Conservation (phyloP, 176 grass and related monocot species). For the Oryza brachyantha region DNA sequence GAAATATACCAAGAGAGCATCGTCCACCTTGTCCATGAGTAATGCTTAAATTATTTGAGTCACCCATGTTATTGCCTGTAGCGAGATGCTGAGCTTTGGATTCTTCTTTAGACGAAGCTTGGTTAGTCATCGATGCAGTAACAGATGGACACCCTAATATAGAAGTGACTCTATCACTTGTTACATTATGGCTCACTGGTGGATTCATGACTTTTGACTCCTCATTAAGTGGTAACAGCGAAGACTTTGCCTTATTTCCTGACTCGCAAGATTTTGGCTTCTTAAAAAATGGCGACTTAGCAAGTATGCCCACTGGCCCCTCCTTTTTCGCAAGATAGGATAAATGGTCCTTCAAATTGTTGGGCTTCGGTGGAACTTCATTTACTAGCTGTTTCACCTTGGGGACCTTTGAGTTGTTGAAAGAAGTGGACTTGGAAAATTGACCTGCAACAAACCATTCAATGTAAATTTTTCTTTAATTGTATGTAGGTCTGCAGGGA, state of each 20-base stretch:
- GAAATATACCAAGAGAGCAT: constrained; percentile 41
- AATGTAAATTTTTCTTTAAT: neutral
- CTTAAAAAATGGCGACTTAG: constrained; percentile 70
- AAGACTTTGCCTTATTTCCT: constrained; percentile 42
- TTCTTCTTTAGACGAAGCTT: constrained; percentile 50
- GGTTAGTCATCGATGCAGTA: constrained; percentile 30
- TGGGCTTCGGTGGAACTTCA: constrained; percentile 69
- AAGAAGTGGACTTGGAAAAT: constrained; percentile 68
- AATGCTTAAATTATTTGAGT: constrained; percentile 34
- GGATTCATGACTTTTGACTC: constrained; percentile 47
- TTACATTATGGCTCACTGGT: constrained; percentile 23
- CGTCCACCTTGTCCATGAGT: constrained; percentile 46
- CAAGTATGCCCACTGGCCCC: constrained; percentile 32
- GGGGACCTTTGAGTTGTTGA: constrained; percentile 84
- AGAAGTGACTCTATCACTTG: constrained; percentile 52
- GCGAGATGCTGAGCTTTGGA: constrained; percentile 25
- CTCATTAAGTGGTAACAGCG: constrained; percentile 36
- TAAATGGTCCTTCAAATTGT: constrained; percentile 49
- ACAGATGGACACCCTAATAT: constrained; percentile 51
- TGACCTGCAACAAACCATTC: constrained; percentile 47
- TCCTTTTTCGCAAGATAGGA: constrained; percentile 55
- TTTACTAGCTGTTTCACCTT: constrained; percentile 86
- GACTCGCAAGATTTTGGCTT: constrained; percentile 53
- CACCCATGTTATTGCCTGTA: constrained; percentile 34
- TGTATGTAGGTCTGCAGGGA: neutral